phyloP scores from a whole-genome alignment of 495 filamentous ascomycete species.

The Acidomyces sp. region DNA sequence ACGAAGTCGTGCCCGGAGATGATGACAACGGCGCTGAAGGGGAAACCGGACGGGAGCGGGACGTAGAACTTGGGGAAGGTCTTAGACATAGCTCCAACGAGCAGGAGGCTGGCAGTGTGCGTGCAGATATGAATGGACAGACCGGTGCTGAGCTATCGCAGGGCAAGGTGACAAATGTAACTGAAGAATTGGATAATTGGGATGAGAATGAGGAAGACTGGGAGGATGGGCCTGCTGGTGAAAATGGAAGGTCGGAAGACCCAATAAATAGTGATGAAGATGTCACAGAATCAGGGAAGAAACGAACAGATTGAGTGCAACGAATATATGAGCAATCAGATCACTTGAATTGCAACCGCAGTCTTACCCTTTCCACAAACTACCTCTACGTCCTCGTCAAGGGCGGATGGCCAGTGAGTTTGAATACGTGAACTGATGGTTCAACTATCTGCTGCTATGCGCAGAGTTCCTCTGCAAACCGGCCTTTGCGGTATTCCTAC shows the following conservation, averaged over 20 bases:
- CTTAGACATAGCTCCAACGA: slow-evolving; percentile 18
- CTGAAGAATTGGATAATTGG: slow-evolving; percentile 23
- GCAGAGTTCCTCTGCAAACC: too few relatives aligned
- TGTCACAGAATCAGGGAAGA: slow-evolving; percentile 3
- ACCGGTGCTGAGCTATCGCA: slow-evolving; percentile 26
- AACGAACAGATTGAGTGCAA: slow-evolving; percentile 1
- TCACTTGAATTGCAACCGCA: too few relatives aligned
- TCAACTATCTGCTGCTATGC: too few relatives aligned
- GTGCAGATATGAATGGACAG: slow-evolving; percentile 18
- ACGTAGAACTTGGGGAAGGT: slow-evolving; percentile 29
- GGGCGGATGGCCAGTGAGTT: too few relatives aligned
- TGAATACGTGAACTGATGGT: too few relatives aligned
- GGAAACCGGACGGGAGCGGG: slow-evolving; percentile 33
- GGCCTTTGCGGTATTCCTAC: too few relatives aligned
- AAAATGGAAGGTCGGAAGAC: slow-evolving; percentile 1
- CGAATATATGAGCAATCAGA: too few relatives aligned
- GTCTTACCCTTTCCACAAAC: background rate
- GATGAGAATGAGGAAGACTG: slow-evolving; percentile 25
- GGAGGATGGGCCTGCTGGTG: slow-evolving; percentile 17
- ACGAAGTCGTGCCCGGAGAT: slow-evolving; percentile 46
- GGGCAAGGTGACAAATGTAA: slow-evolving; percentile 18
- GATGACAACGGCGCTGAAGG: slow-evolving; percentile 31
- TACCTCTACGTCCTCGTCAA: too few relatives aligned
- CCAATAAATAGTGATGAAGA: slow-evolving; percentile 5
- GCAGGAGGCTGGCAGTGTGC: slow-evolving; percentile 18